Conservation (phyloP, 768 basidiomycete species). For the Boletus pseudo-olivaceus region DNA sequence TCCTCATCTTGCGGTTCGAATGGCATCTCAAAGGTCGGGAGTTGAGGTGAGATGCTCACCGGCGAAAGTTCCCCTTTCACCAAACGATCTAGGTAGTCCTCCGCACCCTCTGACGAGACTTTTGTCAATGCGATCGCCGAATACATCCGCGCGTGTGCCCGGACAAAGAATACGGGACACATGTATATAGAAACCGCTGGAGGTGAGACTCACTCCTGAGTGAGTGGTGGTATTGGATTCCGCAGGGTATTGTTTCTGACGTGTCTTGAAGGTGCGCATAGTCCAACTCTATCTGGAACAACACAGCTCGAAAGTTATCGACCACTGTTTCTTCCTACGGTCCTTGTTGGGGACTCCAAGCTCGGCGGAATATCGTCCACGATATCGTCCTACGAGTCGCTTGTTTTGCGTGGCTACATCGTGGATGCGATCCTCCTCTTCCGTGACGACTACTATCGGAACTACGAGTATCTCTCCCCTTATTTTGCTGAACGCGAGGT, state of each 20-base stretch:
- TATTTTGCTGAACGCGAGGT: constrained; percentile 78
- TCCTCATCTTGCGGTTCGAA: constrained; percentile 80
- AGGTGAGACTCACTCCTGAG: constrained; percentile 53
- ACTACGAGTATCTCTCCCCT: constrained; percentile 73
- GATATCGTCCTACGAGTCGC: constrained; percentile 89
- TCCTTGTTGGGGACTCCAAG: constrained; percentile 83
- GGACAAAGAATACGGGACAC: constrained; percentile 36
- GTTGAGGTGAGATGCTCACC: constrained; percentile 25
- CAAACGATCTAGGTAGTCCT: constrained; percentile 17
- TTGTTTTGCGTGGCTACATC: constrained; percentile 84
- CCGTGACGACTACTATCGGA: constrained; percentile 82
- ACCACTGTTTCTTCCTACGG: constrained; percentile 79
- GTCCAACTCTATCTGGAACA: constrained; percentile 77
- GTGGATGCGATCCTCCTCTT: constrained; percentile 84
- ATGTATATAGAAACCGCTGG: constrained; percentile 95
- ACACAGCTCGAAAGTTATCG: constrained; percentile 86
- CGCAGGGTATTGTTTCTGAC: neutral
- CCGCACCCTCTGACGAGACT: constrained; percentile 57
- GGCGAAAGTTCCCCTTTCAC: constrained; percentile 1
- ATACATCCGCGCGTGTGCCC: constrained; percentile 57
- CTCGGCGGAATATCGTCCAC: constrained; percentile 95
- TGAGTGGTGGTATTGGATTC: constrained; percentile 2
- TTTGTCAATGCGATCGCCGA: constrained; percentile 62
- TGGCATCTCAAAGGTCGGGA: constrained; percentile 36
- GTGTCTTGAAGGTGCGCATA: constrained; percentile 71